Conservation (phyloP, 1,139 yeast genomes). For the Saccharomyces hybrid region DNA sequence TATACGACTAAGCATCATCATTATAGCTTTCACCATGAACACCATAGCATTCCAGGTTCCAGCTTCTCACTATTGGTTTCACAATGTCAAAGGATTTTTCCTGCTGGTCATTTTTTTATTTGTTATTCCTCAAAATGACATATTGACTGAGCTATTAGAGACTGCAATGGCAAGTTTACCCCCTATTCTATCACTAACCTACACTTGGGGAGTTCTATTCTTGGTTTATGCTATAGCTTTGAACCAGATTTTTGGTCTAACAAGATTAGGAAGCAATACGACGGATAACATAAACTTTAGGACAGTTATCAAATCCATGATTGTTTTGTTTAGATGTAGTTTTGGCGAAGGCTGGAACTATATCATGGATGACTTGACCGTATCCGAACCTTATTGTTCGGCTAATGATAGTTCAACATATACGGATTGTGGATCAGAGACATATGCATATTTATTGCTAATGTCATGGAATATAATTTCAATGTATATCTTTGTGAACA, state of each 20-base stretch:
- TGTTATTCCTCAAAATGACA: slow-evolving; percentile 68
- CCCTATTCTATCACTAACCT: slow-evolving; percentile 58
- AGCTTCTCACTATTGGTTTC: slow-evolving; percentile 13
- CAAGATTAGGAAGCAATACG: slow-evolving; percentile 72
- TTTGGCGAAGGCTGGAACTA: slow-evolving; percentile 98
- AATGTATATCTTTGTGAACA: slow-evolving; percentile 89
- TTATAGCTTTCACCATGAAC: slow-evolving; percentile 39
- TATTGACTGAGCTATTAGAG: slow-evolving; percentile 65
- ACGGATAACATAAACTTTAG: slow-evolving; percentile 67
- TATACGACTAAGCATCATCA: slow-evolving; percentile 45
- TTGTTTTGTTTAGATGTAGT: slow-evolving; percentile 74
- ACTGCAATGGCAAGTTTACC: slow-evolving; percentile 82
- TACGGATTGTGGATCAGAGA: slow-evolving; percentile 75
- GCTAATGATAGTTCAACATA: slow-evolving; percentile 36
- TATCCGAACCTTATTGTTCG: slow-evolving; percentile 59
- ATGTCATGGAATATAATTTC: slow-evolving; percentile 86
- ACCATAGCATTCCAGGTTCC: slow-evolving; percentile 25
- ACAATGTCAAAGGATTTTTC: slow-evolving; percentile 53
- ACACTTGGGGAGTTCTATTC: slow-evolving; percentile 81
- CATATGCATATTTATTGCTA: slow-evolving; percentile 69
- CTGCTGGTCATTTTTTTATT: slow-evolving; percentile 57
- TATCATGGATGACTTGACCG: slow-evolving; percentile 67
- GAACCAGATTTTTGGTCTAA: slow-evolving; percentile 86
- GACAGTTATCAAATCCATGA: slow-evolving; percentile 75
- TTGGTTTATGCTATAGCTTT: slow-evolving; percentile 85